Evolutionary conservation across 2,329 filamentous ascomycete genomes (phyloP), one percentile per base, ranked within the genome.

Genomic region (Dactylellina drechsleri): DNA sequence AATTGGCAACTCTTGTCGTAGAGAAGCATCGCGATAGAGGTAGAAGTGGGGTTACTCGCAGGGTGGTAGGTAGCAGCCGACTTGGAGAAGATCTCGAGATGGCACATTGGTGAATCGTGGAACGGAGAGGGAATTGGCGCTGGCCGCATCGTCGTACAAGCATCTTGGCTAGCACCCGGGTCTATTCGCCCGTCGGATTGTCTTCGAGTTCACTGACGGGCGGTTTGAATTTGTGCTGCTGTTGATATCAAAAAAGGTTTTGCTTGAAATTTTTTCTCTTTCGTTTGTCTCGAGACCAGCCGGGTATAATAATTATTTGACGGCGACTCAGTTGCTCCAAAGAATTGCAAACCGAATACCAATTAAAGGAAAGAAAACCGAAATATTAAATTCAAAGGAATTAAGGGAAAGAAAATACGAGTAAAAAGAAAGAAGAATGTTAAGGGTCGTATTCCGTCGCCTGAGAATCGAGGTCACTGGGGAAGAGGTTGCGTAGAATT

Each of bases 131-230:
- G 47, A 75, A 64, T 8, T 75, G 52, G 16, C 71, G 71, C 58
- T 53, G 58, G 43, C 71, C 64, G 16, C 71, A 75, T 60, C 61
- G 50, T 75, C 71, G 57, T 54, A 65, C 71, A 31, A 75, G 64
- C 71, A 75, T 75, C n/a, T 20, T 68, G 56, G 56, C n/a, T 36
- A 23, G 40, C 43, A 20, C 53, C 12, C 10, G 20, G n/a, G 10
- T 53, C 23, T 15, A 15, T 49, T 16, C 20, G 53, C 41, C 40
- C 4, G 62, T 20, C 52, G 2, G 10, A 7, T 36, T 36, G 53
- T 45, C n/a, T 23, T 12, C 41, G 53, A 10, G 53, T 43, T 23
- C 7, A 36, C 13, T 20, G 31, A 28, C 40, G 54, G n/a, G 40
- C 8, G 54, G 43, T 47, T 47, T n/a, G 5, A 47, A 13, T 18